phyloP scores from a whole-genome alignment of 495 filamentous ascomycete genomes.

The Xylaria nigripes region DNA sequence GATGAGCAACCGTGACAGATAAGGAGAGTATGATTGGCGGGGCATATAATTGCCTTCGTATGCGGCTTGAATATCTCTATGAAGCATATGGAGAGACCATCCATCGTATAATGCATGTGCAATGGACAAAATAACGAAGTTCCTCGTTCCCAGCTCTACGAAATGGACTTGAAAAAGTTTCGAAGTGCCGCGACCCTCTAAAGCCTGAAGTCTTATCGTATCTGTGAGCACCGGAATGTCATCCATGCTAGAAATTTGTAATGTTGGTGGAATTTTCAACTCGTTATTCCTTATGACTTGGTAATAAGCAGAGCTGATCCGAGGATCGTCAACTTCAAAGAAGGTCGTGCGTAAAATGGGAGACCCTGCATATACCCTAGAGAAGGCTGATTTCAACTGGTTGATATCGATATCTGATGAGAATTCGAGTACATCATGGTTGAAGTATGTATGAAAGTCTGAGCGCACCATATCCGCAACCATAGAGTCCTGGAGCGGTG shows the following conservation, averaged over 20 bases:
- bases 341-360: slow-evolving; percentile 74
- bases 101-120: slow-evolving; percentile 78
- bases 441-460: slow-evolving; percentile 64
- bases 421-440: slow-evolving; percentile 60
- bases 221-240: slow-evolving; percentile 24
- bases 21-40: slow-evolving; percentile 38
- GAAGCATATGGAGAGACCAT: slow-evolving; percentile 58
- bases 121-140: slow-evolving; percentile 58
- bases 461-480: slow-evolving; percentile 65
- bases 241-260: slow-evolving; percentile 14
- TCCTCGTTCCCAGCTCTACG: slow-evolving; percentile 23
- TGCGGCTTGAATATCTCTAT: slow-evolving; percentile 53
- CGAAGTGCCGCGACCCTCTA: slow-evolving; percentile 14
- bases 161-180: slow-evolving; percentile 37
- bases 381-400: slow-evolving; percentile 53
- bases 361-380: slow-evolving; percentile 43
- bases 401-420: slow-evolving; percentile 38
- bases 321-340: slow-evolving; percentile 49
- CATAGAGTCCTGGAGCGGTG: slow-evolving; percentile 78
- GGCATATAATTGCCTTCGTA: slow-evolving; percentile 38
- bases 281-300: slow-evolving; percentile 48
- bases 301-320: slow-evolving; percentile 49
- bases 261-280: slow-evolving; percentile 6
- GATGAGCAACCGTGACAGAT: slow-evolving; percentile 40
- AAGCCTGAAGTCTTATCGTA: slow-evolving; percentile 23